Conservation (phyloP, 805 yeast genomes). For the Zygotorulaspora chibaensis region DNA sequence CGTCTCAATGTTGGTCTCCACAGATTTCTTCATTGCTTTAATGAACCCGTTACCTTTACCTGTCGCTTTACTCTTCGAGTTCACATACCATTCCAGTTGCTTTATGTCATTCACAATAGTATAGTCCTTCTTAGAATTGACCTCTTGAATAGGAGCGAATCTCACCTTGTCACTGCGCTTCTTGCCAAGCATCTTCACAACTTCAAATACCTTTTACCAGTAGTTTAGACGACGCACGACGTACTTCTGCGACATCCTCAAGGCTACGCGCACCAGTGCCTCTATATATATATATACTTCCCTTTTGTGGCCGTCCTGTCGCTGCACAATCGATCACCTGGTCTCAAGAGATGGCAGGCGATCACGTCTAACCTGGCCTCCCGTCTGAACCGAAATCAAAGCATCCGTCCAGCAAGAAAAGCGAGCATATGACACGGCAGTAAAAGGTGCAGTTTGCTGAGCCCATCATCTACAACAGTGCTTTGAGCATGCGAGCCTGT, state of each 20-base stretch:
- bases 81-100: conserved; percentile 15
- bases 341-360: no score
- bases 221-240: background rate
- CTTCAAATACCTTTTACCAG: background rate
- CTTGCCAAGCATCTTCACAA: conserved; percentile 6
- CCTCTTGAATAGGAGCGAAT: conserved; percentile 14
- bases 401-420: no score
- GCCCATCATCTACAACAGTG: no score
- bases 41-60: conserved; percentile 7
- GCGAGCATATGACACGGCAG: no score
- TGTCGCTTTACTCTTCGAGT: conserved; percentile 8
- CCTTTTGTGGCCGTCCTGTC: background rate
- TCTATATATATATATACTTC: background rate
- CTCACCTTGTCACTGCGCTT: conserved; percentile 12
- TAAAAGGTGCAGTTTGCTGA: no score
- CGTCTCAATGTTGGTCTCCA: conserved; percentile 47
- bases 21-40: conserved; percentile 15
- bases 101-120: conserved; percentile 13
- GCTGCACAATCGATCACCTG: background rate
- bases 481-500: no score
- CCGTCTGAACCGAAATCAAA: no score
- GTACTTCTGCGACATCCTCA: no score
- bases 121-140: conserved; percentile 11
- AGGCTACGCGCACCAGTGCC: background rate
- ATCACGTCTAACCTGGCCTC: no score